A percentile compares a stretch with the other conserved stretches of the same genome.
These are phyloP conservation scores for Monosporascus sp. DNA, from an alignment of 2,329 filamentous ascomycete genomes.

Conservation along the genomic window DNA sequence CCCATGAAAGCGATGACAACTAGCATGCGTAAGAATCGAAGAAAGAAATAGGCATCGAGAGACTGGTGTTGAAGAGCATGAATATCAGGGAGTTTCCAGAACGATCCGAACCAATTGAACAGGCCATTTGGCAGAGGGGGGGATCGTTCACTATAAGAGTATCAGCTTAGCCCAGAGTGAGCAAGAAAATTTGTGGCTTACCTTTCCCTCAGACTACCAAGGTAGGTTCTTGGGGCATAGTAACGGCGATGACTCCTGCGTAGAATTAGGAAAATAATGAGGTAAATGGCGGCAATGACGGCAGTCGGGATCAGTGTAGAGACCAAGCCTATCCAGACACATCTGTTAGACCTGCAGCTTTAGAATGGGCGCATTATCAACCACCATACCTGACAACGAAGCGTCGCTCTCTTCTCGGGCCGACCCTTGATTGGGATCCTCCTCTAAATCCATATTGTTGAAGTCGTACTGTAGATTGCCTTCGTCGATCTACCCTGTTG, in stretches of 20 bases:
- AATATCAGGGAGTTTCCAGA: constrained; percentile 66
- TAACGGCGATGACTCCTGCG: constrained; percentile 39
- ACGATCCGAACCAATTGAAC: constrained; percentile 62
- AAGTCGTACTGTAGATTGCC: background rate
- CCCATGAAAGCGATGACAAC: constrained; percentile 77
- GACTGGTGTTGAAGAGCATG: constrained; percentile 87
- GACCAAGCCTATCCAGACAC: constrained; percentile 29
- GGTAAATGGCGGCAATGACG: constrained; percentile 32
- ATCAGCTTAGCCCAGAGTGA: constrained; percentile 9
- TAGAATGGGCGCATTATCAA: background rate
- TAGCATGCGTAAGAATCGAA: constrained; percentile 78
- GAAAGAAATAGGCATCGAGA: constrained; percentile 84
- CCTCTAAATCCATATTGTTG: background rate
- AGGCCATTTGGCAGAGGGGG: constrained; percentile 54
- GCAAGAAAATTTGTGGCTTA: constrained; percentile 13
- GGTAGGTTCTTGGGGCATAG: constrained; percentile 46
- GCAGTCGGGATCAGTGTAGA: constrained; percentile 36
- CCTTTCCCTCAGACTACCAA: constrained; percentile 39
- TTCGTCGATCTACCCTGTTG: no score
- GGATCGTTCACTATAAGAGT: constrained; percentile 45
- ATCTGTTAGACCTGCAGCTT: constrained; percentile 7
- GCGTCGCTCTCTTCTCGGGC: constrained; percentile 7
- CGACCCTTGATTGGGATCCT: background rate
- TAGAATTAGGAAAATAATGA: constrained; percentile 39
- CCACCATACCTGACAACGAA: constrained; percentile 18